Base-by-base conservation (phyloP, 805 yeast genomes). In the Monosporozyma aerobia region DNA sequence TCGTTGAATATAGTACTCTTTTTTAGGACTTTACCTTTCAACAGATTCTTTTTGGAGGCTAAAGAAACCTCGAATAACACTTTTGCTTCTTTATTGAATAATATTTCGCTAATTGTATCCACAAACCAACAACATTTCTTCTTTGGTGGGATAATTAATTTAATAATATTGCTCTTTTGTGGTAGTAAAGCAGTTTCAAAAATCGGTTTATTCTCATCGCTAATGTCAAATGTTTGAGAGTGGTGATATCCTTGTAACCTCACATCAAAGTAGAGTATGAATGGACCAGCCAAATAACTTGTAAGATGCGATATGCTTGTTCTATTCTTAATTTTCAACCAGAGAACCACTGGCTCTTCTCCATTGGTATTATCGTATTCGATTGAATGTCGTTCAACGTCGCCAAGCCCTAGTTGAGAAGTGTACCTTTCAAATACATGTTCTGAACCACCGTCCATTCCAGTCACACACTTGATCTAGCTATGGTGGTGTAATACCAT, bases 251-350 rank as follows among this genome's bases (percentile, higher is more conserved):
- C 83, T 2, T 64, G 72, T 0, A 80, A 67, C 49, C 80, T 69
- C 37, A 87, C 79, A 67, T 87, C 94, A 44, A 81, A 85, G 61
- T 86, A 87, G 1, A 87, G 59, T 9, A 80, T 74, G 59, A 77
- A 85, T 0, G 95, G 95, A 0, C 92, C 95, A 51, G 85, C 78
- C 27, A 87, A 65, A 59, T 79, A 83, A 0, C 90, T 89, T 0
- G 94, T 90, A 50, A 90, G 65, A 47, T 59, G 59, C 0, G 70
- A 58, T 22, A 62, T 23, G 9, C 57, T 78, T 58, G 85, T 89
- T 3, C 70, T 73, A 63, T 86, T 86, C 57, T 78, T 77, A n/a
- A 86, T 71, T 54, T 77, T 78, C 23, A 85, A 67, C 76, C 78
- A 82, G 1, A 80, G 54, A 1, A 62, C 57, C 2, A 59, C 59